A percentile compares a stretch with the other conserved stretches of the same genome.
These are phyloP conservation scores for Solanum clarkiae DNA, from an alignment of 257 asterid genomes.

Conservation along the genomic window DNA sequence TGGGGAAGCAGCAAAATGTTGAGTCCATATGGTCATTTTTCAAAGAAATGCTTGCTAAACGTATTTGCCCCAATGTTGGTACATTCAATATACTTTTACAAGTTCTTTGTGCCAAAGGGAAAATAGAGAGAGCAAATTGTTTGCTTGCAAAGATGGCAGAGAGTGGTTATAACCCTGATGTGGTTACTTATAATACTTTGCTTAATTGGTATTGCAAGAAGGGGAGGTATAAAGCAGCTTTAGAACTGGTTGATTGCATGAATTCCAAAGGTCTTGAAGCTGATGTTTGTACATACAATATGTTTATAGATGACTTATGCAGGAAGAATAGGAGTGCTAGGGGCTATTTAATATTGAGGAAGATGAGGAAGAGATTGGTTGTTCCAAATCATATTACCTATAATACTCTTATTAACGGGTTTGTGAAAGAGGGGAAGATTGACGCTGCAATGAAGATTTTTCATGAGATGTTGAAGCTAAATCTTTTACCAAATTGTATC, in stretches of 20 bases:
- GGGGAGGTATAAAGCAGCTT: slow-evolving; percentile 62
- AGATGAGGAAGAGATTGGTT: slow-evolving; percentile 53
- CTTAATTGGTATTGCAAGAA: slow-evolving; percentile 77
- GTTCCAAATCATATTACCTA: slow-evolving; percentile 72
- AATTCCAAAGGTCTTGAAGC: slow-evolving; percentile 60
- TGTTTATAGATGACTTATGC: slow-evolving; percentile 63
- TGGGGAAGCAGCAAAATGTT: slow-evolving; percentile 22
- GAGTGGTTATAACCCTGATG: slow-evolving; percentile 71
- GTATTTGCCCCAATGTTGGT: slow-evolving; percentile 49
- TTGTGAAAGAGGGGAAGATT: slow-evolving; percentile 69
- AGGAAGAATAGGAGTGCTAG: slow-evolving; percentile 48
- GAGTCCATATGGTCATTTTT: slow-evolving; percentile 67
- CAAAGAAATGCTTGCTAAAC: slow-evolving; percentile 50
- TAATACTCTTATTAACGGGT: slow-evolving; percentile 73
- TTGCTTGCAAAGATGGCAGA: slow-evolving; percentile 72
- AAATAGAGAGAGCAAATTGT: slow-evolving; percentile 52
- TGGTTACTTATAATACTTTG: slow-evolving; percentile 78
- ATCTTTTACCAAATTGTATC: slow-evolving; percentile 45
- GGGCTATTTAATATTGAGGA: slow-evolving; percentile 62
- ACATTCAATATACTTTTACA: slow-evolving; percentile 69
- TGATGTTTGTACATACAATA: slow-evolving; percentile 72
- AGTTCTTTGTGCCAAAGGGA: slow-evolving; percentile 62
- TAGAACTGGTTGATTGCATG: slow-evolving; percentile 63
- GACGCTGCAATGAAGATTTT: slow-evolving; percentile 48
- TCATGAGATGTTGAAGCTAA: slow-evolving; percentile 51